Evolutionary conservation across 192 early-diverging fungal species (phyloP).

Genomic region (Entophlyctis luteolus): DNA sequence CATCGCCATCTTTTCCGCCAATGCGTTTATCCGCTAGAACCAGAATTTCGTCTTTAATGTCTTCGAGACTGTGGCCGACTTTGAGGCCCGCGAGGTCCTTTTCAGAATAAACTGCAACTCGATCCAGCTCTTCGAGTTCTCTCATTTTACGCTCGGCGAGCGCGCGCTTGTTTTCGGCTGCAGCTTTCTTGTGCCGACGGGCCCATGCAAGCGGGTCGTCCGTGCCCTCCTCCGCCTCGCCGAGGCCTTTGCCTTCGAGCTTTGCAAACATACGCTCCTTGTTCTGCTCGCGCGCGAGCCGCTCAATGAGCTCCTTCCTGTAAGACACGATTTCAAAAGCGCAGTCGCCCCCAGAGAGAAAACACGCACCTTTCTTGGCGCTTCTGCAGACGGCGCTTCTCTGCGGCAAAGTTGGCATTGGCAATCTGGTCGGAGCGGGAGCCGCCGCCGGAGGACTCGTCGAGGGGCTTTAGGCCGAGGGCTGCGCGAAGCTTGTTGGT

Average conservation of each 20-base stretch:
- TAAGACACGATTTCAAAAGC: background rate
- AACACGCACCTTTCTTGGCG: background rate
- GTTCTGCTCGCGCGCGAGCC: background rate
- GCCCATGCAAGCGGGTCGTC: conserved; percentile 68
- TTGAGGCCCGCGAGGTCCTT: conserved; percentile 67
- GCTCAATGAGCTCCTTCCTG: background rate
- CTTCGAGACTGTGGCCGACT: conserved; percentile 68
- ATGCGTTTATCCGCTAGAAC: conserved; percentile 82
- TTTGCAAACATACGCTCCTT: background rate
- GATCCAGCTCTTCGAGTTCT: conserved; percentile 42
- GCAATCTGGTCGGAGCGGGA: background rate
- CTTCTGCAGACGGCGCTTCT: conserved; percentile 20
- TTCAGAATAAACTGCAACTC: conserved; percentile 6
- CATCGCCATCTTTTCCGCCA: conserved; percentile 48
- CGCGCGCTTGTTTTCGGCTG: conserved; percentile 45
- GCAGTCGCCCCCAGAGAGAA: background rate
- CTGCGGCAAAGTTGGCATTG: conserved; percentile 20
- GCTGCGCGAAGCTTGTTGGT: conserved; percentile 44
- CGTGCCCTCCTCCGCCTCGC: conserved; percentile 35
- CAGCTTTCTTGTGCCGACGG: conserved; percentile 44
- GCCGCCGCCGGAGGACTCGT: background rate
- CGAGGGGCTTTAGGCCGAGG: conserved; percentile 46
- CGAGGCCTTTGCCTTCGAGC: conserved; percentile 60
- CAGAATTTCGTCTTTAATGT: conserved; percentile 76
- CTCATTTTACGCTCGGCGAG: conserved; percentile 30